Evolutionary conservation across 2,329 filamentous ascomycete genomes (phyloP), one percentile per base, ranked within the genome.

Genomic region (Monilinia fructigena): DNA sequence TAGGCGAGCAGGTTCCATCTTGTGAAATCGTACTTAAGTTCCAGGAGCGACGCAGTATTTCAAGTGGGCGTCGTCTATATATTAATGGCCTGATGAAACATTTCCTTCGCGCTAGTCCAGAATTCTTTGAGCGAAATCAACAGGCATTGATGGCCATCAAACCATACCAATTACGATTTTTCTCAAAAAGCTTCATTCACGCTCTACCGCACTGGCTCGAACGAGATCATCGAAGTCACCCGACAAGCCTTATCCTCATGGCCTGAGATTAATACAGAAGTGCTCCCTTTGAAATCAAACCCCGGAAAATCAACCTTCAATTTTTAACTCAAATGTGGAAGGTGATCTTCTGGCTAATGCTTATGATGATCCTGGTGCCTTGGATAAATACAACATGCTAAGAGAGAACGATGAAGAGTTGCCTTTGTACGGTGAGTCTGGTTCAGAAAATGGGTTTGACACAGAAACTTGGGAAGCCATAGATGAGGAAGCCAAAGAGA

Each of bases 391-490:
- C 65, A 77, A 76, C n/a, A 72, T 73, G 10, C 69, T 77, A 40
- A 73, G 76, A 48, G 77, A 76, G 38, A 77, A 77, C 14, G 79
- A 83, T 59, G 76, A 82, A 28, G 71, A 80, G 12, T 76, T 84
- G 8, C 83, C 85, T 23, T 28, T 79, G 0, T 85, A 83, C 72
- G 85, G 85, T 6, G 84, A 89, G 4, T 88, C 86, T 3, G 78
- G 78, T 42, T 75, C 80, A 58, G 76, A 82, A 11, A 81, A 81
- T 4, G 79, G 83, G 40, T 85, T 83, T 68, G 87, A 90, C 71
- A 79, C 83, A 14, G 81, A 85, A 47, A 88, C 85, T 0, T 83
- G 82, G 79, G 78, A 77, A 54, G 88, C 91, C 72, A 88, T 90
- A 89, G 67, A 59, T 40, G 70, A 71, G 35, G 61, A 70, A 20